Base-by-base conservation (phyloP, 2,329 filamentous ascomycete genomes). In the Botrytis elliptica region DNA sequence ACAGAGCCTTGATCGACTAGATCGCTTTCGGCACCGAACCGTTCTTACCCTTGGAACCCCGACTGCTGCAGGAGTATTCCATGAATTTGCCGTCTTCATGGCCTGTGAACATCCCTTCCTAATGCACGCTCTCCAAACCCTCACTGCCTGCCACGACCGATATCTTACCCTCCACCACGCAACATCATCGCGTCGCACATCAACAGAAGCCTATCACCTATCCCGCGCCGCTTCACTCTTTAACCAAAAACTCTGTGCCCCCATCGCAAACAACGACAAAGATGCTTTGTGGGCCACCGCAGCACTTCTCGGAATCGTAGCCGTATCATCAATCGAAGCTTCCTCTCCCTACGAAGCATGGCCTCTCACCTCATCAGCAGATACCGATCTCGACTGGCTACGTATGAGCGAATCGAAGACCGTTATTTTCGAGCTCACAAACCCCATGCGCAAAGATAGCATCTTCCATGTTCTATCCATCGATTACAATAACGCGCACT, bases 351-450 rank as follows among this genome's bases (percentile, higher is more conserved):
- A 85, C 67, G 80, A 86, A 71, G 83, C 86, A 4, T 91, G 89
- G 89, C 90, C 89, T 0, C 81, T 91, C 3, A 85, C 84, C 52
- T 75, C 81, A 2, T 79, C 82, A 0, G 81, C 81, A 1, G 74
- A 82, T 0, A 77, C 81, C 0, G 87, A 90, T 75, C 82, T 91
- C 1, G 84, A 87, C 76, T 92, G 89, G 89, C 78, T 91, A 3
- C 86, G 83, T 65, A 84, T 91, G 79, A 85, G 83, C 74, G 84
- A 87, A 18, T 87, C 87, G 0, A 91, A 91, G 79, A 84, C 83
- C 70, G 83, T 84, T 3, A 82, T 91, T 0, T 90, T 86, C 85
- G 78, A 83, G 1, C 66, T 73, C 42, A 73, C 72, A n/a, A 40
- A 70, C 25, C 72, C 72, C 9, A 62, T 16, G 12, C 65, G 72